Base-by-base conservation (phyloP, 148 eudicot species). In the Chenopodium album region DNA sequence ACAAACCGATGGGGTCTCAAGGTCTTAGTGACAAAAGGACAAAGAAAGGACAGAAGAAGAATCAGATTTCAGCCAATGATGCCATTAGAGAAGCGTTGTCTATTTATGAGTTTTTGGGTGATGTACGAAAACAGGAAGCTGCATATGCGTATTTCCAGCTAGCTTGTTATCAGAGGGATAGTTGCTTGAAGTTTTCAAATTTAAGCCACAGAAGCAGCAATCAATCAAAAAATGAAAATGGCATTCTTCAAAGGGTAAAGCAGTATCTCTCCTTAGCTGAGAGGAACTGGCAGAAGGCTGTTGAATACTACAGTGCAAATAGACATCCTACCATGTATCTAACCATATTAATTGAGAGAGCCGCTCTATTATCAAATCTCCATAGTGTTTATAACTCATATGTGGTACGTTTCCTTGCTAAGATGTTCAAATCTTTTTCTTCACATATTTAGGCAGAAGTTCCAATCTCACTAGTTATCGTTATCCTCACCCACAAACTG, bases 111-210 rank as follows among this genome's bases (percentile, higher is more conserved):
- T 92, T 94, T 23, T 84, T 96, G 75, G 98, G 99, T 84, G 99
- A 92, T 54, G 68, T 91, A 79, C 87, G 99, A 34, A 91, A 84
- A 80, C 99, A 96, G 85, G 99, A 96, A 88, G 94, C 95, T 69
- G 95, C 99, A n/a, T 96, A 88, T 89, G 97, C 98, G 69, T 88
- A 94, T 85, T 92, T 88, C 85, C 99, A 94, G 81, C 92, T 96
- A 34, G 99, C 95, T 85, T 90, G 94, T 76, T 90, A 89, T 85
- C 99, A 94, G 77, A 88, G 94, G 76, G 92, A 91, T 86, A 87
- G 95, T 78, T 91, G 95, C 84, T 85, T 94, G 85, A 92, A 89
- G 87, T 90, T 91, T 86, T 74, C 91, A 84, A 90, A 86, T 78
- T 85, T 84, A 44, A 68, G 76, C 79, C 79, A 71, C 78, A 82